Conservation (phyloP, 1,284 basidiomycete genomes). For the Cutaneotrichosporon daszewskae region DNA sequence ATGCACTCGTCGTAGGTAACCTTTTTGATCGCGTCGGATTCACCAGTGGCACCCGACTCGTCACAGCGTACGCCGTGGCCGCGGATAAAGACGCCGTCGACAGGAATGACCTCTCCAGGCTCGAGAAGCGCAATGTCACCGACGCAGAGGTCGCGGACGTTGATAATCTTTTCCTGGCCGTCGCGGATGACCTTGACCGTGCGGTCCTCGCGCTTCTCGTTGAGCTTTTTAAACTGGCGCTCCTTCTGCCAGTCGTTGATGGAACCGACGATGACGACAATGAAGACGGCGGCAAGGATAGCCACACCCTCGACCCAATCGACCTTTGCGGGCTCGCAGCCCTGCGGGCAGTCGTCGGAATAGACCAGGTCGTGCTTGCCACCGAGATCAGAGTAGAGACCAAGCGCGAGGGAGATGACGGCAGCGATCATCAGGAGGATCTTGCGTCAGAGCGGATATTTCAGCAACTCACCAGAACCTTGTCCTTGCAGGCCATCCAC, state of each 20-base stretch:
- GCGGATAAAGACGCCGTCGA: conserved; percentile 86
- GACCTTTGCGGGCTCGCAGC: conserved; percentile 54
- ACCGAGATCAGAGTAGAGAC: conserved; percentile 89
- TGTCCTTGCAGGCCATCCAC: conserved; percentile 93
- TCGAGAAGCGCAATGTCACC: conserved; percentile 88
- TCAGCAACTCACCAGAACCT: conserved; percentile 62
- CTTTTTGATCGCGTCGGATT: conserved; percentile 93
- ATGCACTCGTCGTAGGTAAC: conserved; percentile 71
- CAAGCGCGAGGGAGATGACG: conserved; percentile 85
- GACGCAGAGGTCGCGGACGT: conserved; percentile 83
- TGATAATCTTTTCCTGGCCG: conserved; percentile 71
- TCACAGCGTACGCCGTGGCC: conserved; percentile 95
- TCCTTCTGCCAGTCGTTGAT: conserved; percentile 82
- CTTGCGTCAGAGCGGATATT: conserved; percentile 45
- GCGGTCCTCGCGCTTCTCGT: conserved; percentile 93
- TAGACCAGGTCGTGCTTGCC: conserved; percentile 54
- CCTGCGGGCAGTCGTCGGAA: conserved; percentile 43
- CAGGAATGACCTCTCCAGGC: conserved; percentile 91
- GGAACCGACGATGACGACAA: conserved; percentile 51
- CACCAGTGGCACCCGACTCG: conserved; percentile 92
- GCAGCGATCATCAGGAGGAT: conserved; percentile 87
- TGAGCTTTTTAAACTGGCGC: conserved; percentile 84
- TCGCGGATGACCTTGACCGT: conserved; percentile 84
- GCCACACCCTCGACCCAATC: conserved; percentile 99
- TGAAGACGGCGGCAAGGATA: conserved; percentile 85